Conservation (phyloP, 2,329 filamentous ascomycete species). For the Colletotrichum sp. region DNA sequence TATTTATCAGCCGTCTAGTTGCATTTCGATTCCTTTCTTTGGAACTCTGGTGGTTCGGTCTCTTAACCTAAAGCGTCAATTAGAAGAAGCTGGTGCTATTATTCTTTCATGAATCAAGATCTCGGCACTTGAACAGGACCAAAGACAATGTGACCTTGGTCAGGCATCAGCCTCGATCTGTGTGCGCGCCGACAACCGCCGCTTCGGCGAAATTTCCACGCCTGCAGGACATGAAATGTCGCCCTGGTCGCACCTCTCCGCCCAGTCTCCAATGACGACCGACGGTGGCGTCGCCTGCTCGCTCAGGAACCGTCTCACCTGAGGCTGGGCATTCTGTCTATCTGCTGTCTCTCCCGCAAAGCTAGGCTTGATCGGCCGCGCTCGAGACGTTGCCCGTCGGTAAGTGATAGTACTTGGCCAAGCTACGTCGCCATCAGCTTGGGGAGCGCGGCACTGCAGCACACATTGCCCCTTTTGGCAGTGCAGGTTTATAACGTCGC, state of each 20-base stretch:
- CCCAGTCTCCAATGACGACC: neutral
- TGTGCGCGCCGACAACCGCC: neutral
- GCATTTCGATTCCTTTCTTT: neutral
- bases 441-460: neutral
- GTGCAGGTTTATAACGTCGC: neutral
- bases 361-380: neutral
- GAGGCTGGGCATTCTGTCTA: neutral
- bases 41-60: neutral
- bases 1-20: rapidly evolving
- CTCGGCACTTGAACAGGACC: neutral
- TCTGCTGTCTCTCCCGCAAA: neutral
- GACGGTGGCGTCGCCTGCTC: neutral
- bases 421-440: neutral
- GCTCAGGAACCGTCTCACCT: neutral
- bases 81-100: neutral
- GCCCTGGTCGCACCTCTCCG: neutral
- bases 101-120: neutral
- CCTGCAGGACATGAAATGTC: neutral
- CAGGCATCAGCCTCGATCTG: neutral
- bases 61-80: neutral
- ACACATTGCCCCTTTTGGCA: neutral
- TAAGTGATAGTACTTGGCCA: neutral
- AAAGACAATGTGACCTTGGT: neutral
- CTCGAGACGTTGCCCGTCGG: neutral
- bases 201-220: neutral